phyloP scores from a whole-genome alignment of 2,329 filamentous ascomycete genomes.

The Akanthomyces uredinophilus region DNA sequence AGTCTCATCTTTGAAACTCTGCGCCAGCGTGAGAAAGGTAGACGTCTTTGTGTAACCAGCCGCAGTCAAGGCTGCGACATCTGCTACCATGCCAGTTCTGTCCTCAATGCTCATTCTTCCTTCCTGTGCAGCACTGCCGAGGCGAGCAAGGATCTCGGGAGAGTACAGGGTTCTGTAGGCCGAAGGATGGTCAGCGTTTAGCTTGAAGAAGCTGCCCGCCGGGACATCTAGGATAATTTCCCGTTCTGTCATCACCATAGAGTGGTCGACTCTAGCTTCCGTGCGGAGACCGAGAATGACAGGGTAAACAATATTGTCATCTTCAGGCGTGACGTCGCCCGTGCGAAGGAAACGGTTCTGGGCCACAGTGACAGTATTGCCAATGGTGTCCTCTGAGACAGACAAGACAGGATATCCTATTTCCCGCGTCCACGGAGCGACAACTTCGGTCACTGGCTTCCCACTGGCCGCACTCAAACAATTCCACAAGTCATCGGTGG shows the following conservation, averaged over 20 bases:
- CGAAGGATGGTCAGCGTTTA: slow-evolving; percentile 90
- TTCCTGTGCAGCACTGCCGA: slow-evolving; percentile 74
- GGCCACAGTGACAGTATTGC: slow-evolving; percentile 75
- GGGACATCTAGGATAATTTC: slow-evolving; percentile 74
- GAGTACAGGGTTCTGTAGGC: slow-evolving; percentile 88
- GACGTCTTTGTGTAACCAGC: slow-evolving; percentile 94
- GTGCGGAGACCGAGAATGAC: slow-evolving; percentile 84
- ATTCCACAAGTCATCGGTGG: slow-evolving; percentile 85
- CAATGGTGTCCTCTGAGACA: slow-evolving; percentile 54
- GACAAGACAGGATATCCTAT: slow-evolving; percentile 89
- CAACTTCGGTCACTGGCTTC: slow-evolving; percentile 83
- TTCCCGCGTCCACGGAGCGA: slow-evolving; percentile 96
- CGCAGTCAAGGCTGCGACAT: slow-evolving; percentile 81
- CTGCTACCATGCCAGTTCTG: slow-evolving; percentile 88
- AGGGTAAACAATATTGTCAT: slow-evolving; percentile 82
- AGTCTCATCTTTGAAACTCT: slow-evolving; percentile 75
- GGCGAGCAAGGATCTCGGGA: slow-evolving; percentile 76
- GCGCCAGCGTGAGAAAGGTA: slow-evolving; percentile 78
- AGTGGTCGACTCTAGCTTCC: slow-evolving; percentile 69
- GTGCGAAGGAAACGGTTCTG: slow-evolving; percentile 94
- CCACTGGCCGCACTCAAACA: slow-evolving; percentile 83
- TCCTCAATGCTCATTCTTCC: slow-evolving; percentile 76
- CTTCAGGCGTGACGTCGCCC: slow-evolving; percentile 86
- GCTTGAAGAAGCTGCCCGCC: slow-evolving; percentile 85
- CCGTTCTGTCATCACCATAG: slow-evolving; percentile 38